Conservation (phyloP, 495 filamentous ascomycete species). For the Hypoxylon trugodes region DNA sequence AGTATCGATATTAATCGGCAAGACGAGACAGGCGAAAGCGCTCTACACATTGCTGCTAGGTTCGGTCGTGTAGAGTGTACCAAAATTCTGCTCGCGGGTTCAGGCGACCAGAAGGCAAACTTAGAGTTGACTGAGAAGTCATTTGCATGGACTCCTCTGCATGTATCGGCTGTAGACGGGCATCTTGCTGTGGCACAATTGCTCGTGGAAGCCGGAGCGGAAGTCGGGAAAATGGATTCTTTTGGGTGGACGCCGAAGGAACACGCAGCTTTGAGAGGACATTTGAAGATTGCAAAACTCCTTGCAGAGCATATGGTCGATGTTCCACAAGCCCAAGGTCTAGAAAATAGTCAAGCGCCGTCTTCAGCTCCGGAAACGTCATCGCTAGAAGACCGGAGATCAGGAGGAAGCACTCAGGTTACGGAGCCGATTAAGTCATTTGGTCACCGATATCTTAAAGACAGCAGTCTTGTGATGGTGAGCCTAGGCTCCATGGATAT, state of each 20-base stretch:
- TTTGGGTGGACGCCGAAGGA: conserved; percentile 97
- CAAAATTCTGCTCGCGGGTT: conserved; percentile 74
- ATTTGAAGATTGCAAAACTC: conserved; percentile 77
- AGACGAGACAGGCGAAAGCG: conserved; percentile 91
- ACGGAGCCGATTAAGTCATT: conserved; percentile 90
- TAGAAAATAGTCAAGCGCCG: conserved; percentile 46
- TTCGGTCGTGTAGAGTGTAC: conserved; percentile 87
- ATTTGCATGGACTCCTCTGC: conserved; percentile 93
- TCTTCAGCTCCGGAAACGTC: conserved; percentile 55
- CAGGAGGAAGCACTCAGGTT: conserved; percentile 52
- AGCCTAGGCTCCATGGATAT: conserved; percentile 94
- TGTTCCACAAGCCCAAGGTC: conserved; percentile 13
- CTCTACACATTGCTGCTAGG: conserved; percentile 89
- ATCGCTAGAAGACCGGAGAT: conserved; percentile 59
- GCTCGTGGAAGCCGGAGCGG: conserved; percentile 77
- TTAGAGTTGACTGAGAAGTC: conserved; percentile 81
- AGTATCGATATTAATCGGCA: conserved; percentile 95
- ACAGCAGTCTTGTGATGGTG: conserved; percentile 88
- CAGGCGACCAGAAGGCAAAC: conserved; percentile 72
- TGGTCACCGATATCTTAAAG: conserved; percentile 92
- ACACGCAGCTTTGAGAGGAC: conserved; percentile 88
- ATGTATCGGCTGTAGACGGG: conserved; percentile 90
- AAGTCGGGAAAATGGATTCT: conserved; percentile 75
- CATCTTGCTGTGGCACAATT: conserved; percentile 72
- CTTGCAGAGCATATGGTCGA: conserved; percentile 54